Conservation (phyloP, 2,329 filamentous ascomycete genomes). For the Aspergillus felis region DNA sequence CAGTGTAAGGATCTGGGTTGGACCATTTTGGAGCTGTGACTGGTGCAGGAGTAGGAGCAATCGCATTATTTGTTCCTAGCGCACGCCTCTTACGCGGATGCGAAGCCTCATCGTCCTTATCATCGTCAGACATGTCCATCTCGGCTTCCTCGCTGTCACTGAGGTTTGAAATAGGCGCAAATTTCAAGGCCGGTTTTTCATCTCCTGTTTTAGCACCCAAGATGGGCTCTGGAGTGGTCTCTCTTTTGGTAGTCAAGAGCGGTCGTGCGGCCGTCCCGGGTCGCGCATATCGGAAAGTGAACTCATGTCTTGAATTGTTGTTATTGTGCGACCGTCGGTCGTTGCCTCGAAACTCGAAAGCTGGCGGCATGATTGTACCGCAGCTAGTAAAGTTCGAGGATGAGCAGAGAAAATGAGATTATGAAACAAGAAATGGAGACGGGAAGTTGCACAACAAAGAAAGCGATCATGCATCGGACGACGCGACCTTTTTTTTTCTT, state of each 20-base stretch:
- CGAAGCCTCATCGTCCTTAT: slow-evolving; percentile 29
- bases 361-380: slow-evolving; percentile 20
- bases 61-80: slow-evolving; percentile 20
- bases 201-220: slow-evolving; percentile 18
- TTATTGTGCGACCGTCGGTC: slow-evolving; percentile 20
- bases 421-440: background rate
- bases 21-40: slow-evolving; percentile 72
- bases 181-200: slow-evolving; percentile 31
- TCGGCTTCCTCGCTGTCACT: slow-evolving; percentile 46
- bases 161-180: slow-evolving; percentile 34
- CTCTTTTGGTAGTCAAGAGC: slow-evolving; percentile 30
- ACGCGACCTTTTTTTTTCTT: background rate
- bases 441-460: background rate
- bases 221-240: slow-evolving; percentile 35
- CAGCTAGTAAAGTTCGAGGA: background rate
- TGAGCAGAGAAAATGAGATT: background rate
- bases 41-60: slow-evolving; percentile 20
- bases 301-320: slow-evolving; percentile 27
- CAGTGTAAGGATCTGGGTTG: slow-evolving; percentile 91
- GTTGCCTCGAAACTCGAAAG: slow-evolving; percentile 32
- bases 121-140: slow-evolving; percentile 42
- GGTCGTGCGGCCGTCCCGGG: slow-evolving; percentile 37
- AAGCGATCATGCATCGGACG: background rate
- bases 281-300: slow-evolving; percentile 38
- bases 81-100: slow-evolving; percentile 39